phyloP scores from a whole-genome alignment of 768 basidiomycete genomes.

The Favolaschia claudopus region DNA sequence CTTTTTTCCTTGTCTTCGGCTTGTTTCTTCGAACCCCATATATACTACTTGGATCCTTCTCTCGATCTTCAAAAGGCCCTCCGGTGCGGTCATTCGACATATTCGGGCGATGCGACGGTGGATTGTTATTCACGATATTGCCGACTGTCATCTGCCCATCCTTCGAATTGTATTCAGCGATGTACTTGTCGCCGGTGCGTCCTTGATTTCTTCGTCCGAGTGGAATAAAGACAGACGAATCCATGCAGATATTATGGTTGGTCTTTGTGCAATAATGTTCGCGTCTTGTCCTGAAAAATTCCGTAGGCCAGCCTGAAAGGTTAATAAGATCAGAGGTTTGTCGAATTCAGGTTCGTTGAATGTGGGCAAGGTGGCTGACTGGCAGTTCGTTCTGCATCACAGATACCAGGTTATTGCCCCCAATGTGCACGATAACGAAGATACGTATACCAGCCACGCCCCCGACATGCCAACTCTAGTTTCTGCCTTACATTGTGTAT shows the following conservation, averaged over 20 bases:
- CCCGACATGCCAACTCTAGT: slow-evolving; percentile 5
- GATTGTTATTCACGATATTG: slow-evolving; percentile 26
- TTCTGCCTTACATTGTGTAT: slow-evolving; percentile 18
- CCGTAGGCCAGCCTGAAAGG: slow-evolving; percentile 24
- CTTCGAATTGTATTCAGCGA: slow-evolving; percentile 10
- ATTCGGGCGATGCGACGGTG: slow-evolving; percentile 15
- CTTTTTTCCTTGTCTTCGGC: too few species aligned
- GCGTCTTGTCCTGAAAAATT: background rate
- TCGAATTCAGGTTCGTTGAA: background rate
- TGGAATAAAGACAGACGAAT: too few species aligned
- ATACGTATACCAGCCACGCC: background rate
- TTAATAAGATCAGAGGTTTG: slow-evolving; percentile 18
- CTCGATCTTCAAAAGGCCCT: slow-evolving; percentile 13
- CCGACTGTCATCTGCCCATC: slow-evolving; percentile 20
- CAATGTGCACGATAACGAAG: slow-evolving; percentile 20
- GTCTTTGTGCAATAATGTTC: background rate
- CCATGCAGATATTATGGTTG: slow-evolving; percentile 23
- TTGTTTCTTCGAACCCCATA: too few species aligned
- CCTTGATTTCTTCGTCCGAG: background rate
- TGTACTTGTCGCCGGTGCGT: slow-evolving; percentile 29
- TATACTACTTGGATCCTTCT: background rate
- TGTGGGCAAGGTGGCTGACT: too few species aligned
- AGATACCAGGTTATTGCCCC: slow-evolving; percentile 18
- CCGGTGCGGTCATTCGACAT: slow-evolving; percentile 23
- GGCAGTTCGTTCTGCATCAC: background rate